Conservation (phyloP, 371 early-diverging fungal genomes). For the Mucor piriformis region DNA sequence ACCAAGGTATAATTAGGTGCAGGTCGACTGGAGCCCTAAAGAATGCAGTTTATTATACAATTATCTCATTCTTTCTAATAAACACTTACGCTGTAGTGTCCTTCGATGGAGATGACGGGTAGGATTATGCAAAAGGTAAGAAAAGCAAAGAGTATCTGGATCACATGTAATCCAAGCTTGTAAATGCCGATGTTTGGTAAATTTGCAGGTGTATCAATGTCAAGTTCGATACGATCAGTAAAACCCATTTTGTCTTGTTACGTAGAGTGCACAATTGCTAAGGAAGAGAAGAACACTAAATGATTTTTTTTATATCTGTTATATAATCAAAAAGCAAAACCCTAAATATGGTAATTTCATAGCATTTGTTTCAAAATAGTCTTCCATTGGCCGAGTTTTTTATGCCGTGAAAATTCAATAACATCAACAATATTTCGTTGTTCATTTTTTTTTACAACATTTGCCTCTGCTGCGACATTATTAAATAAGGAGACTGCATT, state of each 20-base stretch:
- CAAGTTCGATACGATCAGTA: conserved; percentile 9
- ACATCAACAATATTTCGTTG: too few relatives aligned
- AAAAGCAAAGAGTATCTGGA: conserved; percentile 32
- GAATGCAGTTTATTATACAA: background rate
- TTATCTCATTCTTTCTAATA: background rate
- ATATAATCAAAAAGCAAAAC: too few relatives aligned
- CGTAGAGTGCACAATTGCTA: too few relatives aligned
- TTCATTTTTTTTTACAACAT: too few relatives aligned
- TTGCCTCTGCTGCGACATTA: too few relatives aligned
- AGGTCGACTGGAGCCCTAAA: conserved; percentile 40
- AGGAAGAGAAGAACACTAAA: background rate
- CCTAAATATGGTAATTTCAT: too few relatives aligned
- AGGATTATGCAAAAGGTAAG: conserved; percentile 35
- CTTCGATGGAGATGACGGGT: conserved; percentile 40
- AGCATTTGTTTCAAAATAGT: too few relatives aligned
- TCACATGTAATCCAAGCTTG: conserved; percentile 31
- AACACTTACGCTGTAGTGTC: conserved; percentile 33
- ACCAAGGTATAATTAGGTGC: conserved; percentile 42
- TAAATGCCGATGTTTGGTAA: conserved; percentile 33
- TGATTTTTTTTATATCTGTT: too few relatives aligned
- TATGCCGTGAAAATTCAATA: too few relatives aligned
- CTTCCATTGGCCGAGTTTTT: too few relatives aligned
- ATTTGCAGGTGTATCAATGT: conserved; percentile 26
- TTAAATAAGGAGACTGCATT: too few relatives aligned
- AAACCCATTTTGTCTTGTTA: conserved; percentile 32